These are phyloP conservation scores for Candida rishiriensis DNA, from an alignment of 805 yeast species.

Conservation along the genomic window DNA sequence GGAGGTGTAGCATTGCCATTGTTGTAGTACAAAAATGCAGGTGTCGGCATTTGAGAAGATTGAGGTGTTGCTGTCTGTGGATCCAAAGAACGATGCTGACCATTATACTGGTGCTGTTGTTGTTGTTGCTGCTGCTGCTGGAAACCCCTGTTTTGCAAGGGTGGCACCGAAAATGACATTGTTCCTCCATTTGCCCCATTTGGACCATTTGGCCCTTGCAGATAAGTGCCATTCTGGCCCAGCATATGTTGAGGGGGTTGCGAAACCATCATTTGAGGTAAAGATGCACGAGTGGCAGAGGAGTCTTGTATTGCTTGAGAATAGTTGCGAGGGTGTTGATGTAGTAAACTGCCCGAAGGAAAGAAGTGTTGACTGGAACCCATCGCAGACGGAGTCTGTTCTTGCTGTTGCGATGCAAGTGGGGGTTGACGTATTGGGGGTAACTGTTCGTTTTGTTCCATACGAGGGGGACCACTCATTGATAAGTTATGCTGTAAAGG, in stretches of 20 bases:
- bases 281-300: not conserved
- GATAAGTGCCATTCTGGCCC: too few relatives aligned
- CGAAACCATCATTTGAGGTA: not conserved
- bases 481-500: conserved; percentile 7
- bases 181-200: too few relatives aligned
- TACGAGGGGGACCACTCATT: not conserved
- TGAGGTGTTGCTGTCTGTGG: not conserved
- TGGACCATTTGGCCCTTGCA: too few relatives aligned
- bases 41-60: not conserved
- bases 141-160: too few relatives aligned
- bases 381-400: too few relatives aligned
- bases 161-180: too few relatives aligned
- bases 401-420: not conserved
- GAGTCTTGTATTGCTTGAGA: too few relatives aligned
- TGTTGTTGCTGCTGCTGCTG: not conserved
- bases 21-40: too few relatives aligned
- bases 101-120: not conserved
- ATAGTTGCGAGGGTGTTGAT: too few relatives aligned
- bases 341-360: too few relatives aligned
- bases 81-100: not conserved
- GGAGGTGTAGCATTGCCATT: not conserved
- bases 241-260: too few relatives aligned
- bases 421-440: not conserved
- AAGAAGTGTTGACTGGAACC: too few relatives aligned
- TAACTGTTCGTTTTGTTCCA: not conserved